These are phyloP conservation scores for Globisporangium irregulare DNA, from an alignment of 352 stramenopile species.

Conservation along the genomic window DNA sequence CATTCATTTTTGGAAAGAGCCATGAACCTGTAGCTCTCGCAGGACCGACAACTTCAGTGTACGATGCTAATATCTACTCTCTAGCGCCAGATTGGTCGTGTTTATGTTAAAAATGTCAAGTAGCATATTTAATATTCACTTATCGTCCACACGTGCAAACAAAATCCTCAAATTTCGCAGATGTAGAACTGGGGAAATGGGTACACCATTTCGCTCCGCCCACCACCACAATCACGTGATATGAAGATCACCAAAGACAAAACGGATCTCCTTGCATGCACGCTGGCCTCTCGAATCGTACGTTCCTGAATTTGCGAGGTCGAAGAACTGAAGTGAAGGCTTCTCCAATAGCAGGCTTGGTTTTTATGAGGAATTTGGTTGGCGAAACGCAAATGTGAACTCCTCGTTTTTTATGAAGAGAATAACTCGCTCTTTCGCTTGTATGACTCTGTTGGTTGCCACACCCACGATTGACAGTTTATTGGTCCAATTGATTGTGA, in stretches of 20 bases:
- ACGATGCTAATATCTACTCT: too few species aligned
- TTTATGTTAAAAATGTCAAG: too few species aligned
- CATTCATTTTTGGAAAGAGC: too few species aligned
- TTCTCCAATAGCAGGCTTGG: background rate
- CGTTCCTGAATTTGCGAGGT: background rate
- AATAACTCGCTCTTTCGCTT: conserved; percentile 2
- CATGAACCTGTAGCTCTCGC: too few species aligned
- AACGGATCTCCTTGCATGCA: background rate
- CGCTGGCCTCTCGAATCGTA: background rate
- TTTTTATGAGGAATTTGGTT: background rate
- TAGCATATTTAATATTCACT: too few species aligned
- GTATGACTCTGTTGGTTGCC: too few species aligned
- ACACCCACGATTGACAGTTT: too few species aligned
- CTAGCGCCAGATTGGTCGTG: too few species aligned
- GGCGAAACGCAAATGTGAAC: background rate
- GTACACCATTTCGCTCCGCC: background rate
- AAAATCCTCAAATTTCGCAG: too few species aligned
- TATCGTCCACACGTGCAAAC: too few species aligned
- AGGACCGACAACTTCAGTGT: too few species aligned
- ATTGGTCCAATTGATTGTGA: background rate
- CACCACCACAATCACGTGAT: background rate
- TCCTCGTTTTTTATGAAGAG: background rate
- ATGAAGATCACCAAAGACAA: background rate
- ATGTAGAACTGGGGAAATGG: background rate
- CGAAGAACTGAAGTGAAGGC: background rate